Base-by-base conservation (phyloP, 805 yeast genomes). In the Monosporozyma aquatica region DNA sequence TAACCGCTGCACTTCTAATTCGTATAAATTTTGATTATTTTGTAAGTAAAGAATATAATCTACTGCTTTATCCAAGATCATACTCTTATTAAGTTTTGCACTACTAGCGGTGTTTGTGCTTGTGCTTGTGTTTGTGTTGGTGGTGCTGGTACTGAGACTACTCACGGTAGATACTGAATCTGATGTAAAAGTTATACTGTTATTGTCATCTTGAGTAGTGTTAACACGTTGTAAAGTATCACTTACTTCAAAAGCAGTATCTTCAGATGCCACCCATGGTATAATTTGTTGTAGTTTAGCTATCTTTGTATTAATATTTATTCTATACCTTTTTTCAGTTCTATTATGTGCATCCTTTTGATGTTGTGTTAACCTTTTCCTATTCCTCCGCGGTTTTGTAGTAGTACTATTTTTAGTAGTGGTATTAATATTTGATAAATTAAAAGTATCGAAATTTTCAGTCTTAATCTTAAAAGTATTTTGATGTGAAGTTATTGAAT, bases 271-370 rank as follows among this genome's bases (percentile, higher is more conserved):
- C 41, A 79, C 75, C 76, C 81, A 75, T 10, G 87, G 87, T 27
- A 81, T 80, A 20, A 80, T 68, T 51, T 72, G 73, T 54, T 79
- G 84, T 42, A 80, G 61, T 24, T 78, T 77, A 4, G 82, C 82
- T 43, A 81, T 81, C 57, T 79, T 80, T 10, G 82, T 75, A 56
- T 80, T 80, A 58, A 81, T 79, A 58, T 80, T 80, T 46, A 78
- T 79, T 56, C 87, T 66, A 59, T 81, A 80, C 45, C 80, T 72
- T 56, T 80, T 78, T 55, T 81, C 87, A 47, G 81, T 78, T 59
- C 75, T 76, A 63, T 80, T 80, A 56, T 81, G 89, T 0, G 85
- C 85, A 52, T 76, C 76, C 50, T 79, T 77, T 60, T 79, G 86
- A 47, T 70, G 67, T 5, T 68, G 67, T 7, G 80, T 74, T 42